A percentile compares a stretch with the other conserved stretches of the same genome.
Conservation (phyloP, 1,284 basidiomycete species). For the Grifola frondosa region DNA sequence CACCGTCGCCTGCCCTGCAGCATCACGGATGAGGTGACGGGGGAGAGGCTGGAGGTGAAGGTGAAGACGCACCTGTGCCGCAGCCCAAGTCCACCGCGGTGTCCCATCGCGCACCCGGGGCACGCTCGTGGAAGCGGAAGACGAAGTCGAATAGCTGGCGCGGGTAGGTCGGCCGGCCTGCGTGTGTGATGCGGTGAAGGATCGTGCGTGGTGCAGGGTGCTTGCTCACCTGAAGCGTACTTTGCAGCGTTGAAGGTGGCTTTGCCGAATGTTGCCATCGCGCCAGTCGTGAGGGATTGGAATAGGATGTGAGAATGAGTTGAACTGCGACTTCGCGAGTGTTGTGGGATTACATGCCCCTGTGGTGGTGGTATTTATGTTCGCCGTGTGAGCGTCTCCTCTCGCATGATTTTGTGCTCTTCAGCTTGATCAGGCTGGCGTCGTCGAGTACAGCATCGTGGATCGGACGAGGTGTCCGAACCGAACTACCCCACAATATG, state of each 20-base stretch:
- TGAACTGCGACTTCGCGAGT: no score
- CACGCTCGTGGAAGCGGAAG: conserved; percentile 53
- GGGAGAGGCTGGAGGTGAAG: background rate
- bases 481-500: no score
- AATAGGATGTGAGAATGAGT: no score
- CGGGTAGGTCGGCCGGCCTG: conserved; percentile 65
- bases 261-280: conserved; percentile 73
- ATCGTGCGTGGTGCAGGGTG: background rate
- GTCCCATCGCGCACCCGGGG: conserved; percentile 45
- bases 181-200: background rate
- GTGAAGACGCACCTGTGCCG: conserved; percentile 62
- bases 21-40: background rate
- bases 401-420: no score
- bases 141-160: conserved; percentile 59
- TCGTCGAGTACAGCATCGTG: no score
- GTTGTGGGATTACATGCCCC: no score
- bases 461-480: no score
- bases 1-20: conserved; percentile 64
- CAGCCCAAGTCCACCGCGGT: conserved; percentile 78
- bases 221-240: conserved; percentile 48
- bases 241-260: conserved; percentile 58
- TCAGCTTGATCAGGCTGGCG: no score
- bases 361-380: no score
- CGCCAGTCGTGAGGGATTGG: background rate
- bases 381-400: no score